These are phyloP conservation scores for Lasiosphaeria miniovina DNA, from an alignment of 495 filamentous ascomycete genomes.

Conservation along the genomic window DNA sequence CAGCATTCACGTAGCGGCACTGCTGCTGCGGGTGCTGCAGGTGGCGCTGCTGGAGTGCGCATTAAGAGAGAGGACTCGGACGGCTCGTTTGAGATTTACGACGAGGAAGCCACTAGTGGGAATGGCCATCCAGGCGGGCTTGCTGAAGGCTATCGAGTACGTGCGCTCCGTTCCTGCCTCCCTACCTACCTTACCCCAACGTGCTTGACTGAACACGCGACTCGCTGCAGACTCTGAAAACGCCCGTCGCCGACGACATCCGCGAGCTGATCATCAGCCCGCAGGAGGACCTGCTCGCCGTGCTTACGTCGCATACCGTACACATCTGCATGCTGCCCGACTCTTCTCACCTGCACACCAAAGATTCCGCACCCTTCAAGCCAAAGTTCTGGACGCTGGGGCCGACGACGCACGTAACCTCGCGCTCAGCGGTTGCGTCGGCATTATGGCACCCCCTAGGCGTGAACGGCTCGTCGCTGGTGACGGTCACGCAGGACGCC, in stretches of 20 bases:
- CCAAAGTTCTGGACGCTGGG: constrained; percentile 81
- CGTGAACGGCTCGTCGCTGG: constrained; percentile 64
- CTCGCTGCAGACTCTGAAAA: constrained; percentile 58
- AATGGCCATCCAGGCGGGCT: constrained; percentile 18
- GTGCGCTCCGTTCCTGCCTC: constrained; percentile 17
- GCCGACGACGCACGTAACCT: constrained; percentile 82
- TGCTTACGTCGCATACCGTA: constrained; percentile 78
- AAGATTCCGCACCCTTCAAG: constrained; percentile 62
- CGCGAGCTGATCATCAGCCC: constrained; percentile 79
- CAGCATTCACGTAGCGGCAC: constrained; percentile 18
- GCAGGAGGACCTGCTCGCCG: constrained; percentile 71
- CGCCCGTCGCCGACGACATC: constrained; percentile 70
- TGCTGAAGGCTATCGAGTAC: constrained; percentile 47
- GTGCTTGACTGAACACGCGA: no score
- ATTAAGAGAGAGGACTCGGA: constrained; percentile 34
- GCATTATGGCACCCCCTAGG: constrained; percentile 87
- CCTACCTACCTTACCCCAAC: not conserved
- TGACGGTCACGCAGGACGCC: constrained; percentile 82
- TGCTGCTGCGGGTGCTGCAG: no score
- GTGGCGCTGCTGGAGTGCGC: constrained; percentile 7
- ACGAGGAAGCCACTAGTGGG: constrained; percentile 25
- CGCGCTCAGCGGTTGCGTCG: constrained; percentile 70
- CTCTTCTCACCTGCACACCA: constrained; percentile 63
- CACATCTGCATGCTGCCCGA: constrained; percentile 78
- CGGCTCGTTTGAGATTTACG: constrained; percentile 31